These are phyloP conservation scores for Penicillium alfredii DNA, from an alignment of 495 filamentous ascomycete genomes.

Conservation along the genomic window DNA sequence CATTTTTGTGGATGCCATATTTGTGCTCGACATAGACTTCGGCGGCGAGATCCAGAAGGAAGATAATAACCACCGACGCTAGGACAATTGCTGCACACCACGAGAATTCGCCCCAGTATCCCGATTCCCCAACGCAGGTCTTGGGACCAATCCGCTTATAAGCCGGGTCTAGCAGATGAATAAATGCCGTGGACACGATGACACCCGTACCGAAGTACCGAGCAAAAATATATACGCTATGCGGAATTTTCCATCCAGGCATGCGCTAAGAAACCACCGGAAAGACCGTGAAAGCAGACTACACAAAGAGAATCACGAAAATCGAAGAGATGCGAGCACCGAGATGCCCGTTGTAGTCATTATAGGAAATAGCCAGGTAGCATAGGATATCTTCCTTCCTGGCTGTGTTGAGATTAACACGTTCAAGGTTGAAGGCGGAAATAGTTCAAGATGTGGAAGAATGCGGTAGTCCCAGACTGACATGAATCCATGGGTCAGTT, in stretches of 20 bases:
- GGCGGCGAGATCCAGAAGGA: conserved; percentile 33
- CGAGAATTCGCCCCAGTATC: conserved; percentile 38
- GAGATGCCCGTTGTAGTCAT: conserved; percentile 38
- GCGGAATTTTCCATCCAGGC: conserved; percentile 50
- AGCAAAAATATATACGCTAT: conserved; percentile 61
- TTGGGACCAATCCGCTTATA: conserved; percentile 46
- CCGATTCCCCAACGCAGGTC: conserved; percentile 46
- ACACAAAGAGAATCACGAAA: conserved; percentile 37
- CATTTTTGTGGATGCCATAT: conserved; percentile 34
- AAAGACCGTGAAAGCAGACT: conserved; percentile 45
- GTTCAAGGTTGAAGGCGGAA: conserved; percentile 26
- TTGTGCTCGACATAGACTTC: conserved; percentile 48
- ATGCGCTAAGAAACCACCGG: conserved; percentile 57
- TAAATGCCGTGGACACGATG: conserved; percentile 66
- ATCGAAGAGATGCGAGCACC: conserved; percentile 37
- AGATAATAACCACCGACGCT: conserved; percentile 25
- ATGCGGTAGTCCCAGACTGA: too few species aligned
- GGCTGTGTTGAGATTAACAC: conserved; percentile 29
- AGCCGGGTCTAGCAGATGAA: conserved; percentile 46
- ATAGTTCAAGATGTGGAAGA: too few species aligned
- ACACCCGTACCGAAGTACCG: conserved; percentile 68
- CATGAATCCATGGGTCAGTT: too few species aligned
- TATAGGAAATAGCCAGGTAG: conserved; percentile 22
- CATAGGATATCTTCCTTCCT: conserved; percentile 31
- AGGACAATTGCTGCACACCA: conserved; percentile 37